These are phyloP conservation scores for Aureobasidium namibiae DNA, from an alignment of 2,329 filamentous ascomycete genomes.

Conservation along the genomic window DNA sequence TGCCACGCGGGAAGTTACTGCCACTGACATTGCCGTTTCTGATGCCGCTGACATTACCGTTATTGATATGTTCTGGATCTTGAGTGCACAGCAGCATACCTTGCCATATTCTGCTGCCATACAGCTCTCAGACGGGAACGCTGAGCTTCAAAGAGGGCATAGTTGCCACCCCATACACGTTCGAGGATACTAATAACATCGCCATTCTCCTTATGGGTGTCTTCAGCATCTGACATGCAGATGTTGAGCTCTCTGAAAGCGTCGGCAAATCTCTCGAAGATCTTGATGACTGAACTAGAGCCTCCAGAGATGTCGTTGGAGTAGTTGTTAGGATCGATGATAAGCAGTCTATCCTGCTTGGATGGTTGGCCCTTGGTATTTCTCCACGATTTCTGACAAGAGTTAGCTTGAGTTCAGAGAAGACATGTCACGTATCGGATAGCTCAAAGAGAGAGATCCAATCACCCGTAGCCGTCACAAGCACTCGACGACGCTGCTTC, in stretches of 20 bases:
- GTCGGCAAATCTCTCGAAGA: constrained; percentile 61
- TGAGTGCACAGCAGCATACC: constrained; percentile 13
- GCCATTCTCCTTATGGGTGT: constrained; percentile 22
- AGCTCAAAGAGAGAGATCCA: neutral
- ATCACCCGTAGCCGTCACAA: neutral
- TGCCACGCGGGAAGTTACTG: constrained; percentile 1
- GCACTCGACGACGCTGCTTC: neutral
- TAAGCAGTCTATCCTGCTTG: constrained; percentile 63
- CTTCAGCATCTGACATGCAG: constrained; percentile 33
- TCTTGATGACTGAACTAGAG: constrained; percentile 59
- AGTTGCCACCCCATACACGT: constrained; percentile 68
- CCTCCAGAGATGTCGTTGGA: constrained; percentile 87
- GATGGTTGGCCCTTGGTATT: constrained; percentile 28
- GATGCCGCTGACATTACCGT: constrained; percentile 3
- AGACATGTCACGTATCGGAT: neutral
- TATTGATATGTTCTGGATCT: neutral
- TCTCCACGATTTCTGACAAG: constrained; percentile 15
- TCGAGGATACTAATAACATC: constrained; percentile 55
- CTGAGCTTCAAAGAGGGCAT: constrained; percentile 63
- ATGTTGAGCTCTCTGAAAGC: constrained; percentile 48
- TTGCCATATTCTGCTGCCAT: constrained; percentile 12
- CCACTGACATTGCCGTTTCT: too few species aligned
- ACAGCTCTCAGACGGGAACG: constrained; percentile 49
- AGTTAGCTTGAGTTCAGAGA: constrained; percentile 18
- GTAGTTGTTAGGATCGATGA: constrained; percentile 82